These are phyloP conservation scores for Dacryopinax primogenitus DNA, from an alignment of 768 basidiomycete species.

Conservation along the genomic window DNA sequence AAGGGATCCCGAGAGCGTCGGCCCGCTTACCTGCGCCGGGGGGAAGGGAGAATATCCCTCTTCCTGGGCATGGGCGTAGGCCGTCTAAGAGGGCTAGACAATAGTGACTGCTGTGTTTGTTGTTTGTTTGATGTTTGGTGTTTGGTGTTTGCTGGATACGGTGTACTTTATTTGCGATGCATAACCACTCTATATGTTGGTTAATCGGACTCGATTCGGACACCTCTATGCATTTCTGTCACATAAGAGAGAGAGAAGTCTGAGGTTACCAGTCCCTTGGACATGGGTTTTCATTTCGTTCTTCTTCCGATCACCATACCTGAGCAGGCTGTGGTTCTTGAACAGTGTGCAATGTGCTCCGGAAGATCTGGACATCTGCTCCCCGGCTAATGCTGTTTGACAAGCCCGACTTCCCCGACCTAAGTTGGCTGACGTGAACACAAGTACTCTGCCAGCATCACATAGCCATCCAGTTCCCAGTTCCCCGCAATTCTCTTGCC, in stretches of 20 bases:
- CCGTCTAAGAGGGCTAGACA: neutral
- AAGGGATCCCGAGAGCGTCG: neutral
- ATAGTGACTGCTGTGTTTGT: neutral
- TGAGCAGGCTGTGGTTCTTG: too few relatives aligned
- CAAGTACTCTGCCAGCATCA: conserved; percentile 5
- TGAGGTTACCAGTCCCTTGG: too few relatives aligned
- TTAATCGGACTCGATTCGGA: neutral
- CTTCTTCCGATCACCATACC: too few relatives aligned
- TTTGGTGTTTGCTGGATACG: neutral
- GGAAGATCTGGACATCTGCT: too few relatives aligned
- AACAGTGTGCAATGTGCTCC: too few relatives aligned
- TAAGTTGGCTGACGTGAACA: too few relatives aligned
- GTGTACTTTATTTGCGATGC: neutral
- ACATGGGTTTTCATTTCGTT: too few relatives aligned
- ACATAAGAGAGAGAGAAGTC: too few relatives aligned
- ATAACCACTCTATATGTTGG: neutral
- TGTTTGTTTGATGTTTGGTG: too few relatives aligned
- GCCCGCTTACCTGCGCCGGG: neutral
- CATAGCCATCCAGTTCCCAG: neutral
- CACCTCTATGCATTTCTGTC: neutral
- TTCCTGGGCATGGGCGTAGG: neutral
- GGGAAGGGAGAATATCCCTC: conserved; percentile 1
- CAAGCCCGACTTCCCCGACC: too few relatives aligned
- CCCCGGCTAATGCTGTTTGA: too few relatives aligned
- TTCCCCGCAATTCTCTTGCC: neutral